Evolutionary conservation across 768 basidiomycete species (phyloP), one percentile per base, ranked within the genome.

Genomic region (Hemileccinum rubropunctum): DNA sequence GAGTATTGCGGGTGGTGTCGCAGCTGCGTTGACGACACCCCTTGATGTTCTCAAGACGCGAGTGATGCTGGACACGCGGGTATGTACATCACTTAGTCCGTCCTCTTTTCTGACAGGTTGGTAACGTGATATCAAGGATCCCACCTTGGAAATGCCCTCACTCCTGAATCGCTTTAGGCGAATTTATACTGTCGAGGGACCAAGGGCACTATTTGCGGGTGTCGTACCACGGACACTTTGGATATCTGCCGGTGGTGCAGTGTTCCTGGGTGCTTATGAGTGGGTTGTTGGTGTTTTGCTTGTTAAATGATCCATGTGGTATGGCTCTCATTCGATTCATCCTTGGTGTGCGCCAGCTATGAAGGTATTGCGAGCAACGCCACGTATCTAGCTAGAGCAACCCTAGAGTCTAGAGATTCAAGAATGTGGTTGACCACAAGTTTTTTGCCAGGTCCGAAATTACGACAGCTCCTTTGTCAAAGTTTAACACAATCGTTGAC

Each of bases 181-280:
- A 7, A 98, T 99, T 52, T 86, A 88, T 58, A 54, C 64, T 7
- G 64, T 68, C 0, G 95, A 95, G 66, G 95, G 97, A 3, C 45
- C 72, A 1, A 71, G 65, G 28, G 91, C 91, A 3, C 73, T 99
- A 5, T 98, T 95, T 63, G 71, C 88, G 6, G 97, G 97, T 11
- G 80, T 88, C 36, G 78, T 95, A 8, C 95, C 95, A 21, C 80
- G 97, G 64, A 98, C 95, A 34, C 65, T 97, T 45, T 98, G 95
- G 88, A 98, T 99, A 62, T 93, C 92, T 2, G 84, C 91, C 2
- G 97, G 97, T 3, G 97, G 97, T 2, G 94, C 95, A 1, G 92
- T 98, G 0, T 99, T 99, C 68, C 76, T 99, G 21, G 97, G 97
- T n/a, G 86, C 92, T 42, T 99, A 98, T 60, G 95, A 99, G 67